Conservation (phyloP, 2,329 filamentous ascomycete genomes). For the Penicillium griseofulvum region DNA sequence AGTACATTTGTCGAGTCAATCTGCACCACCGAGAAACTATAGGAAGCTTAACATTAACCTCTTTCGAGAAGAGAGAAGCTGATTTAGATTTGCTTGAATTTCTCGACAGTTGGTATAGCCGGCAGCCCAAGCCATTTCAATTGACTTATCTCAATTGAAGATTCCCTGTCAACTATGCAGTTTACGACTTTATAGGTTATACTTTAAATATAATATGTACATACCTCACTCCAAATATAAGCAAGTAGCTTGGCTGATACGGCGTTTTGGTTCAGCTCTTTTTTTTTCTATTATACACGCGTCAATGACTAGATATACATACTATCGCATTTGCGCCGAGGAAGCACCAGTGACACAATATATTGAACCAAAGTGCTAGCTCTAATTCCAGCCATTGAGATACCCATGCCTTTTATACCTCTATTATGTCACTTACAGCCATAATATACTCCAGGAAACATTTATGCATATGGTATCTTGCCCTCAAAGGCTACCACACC, state of each 20-base stretch:
- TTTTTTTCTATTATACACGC: not conserved
- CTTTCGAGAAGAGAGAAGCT: not conserved
- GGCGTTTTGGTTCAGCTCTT: not conserved
- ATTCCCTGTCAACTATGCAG: not conserved
- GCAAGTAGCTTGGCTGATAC: not conserved
- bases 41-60: not conserved
- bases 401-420: not conserved
- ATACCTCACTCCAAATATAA: too few species aligned
- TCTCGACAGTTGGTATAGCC: not conserved
- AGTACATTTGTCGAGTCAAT: slow-evolving; percentile 8
- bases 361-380: not conserved
- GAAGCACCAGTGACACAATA: not conserved
- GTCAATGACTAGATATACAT: too few species aligned
- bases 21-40: not conserved
- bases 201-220: not conserved
- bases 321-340: not conserved
- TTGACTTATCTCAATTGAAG: not conserved
- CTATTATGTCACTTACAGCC: not conserved
- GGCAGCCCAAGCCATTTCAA: not conserved
- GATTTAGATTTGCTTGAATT: too few species aligned
- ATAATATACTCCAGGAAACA: not conserved
- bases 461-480: not conserved
- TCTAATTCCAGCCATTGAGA: not conserved
- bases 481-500: not conserved
- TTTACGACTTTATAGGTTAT: too few species aligned